phyloP scores from a whole-genome alignment of 768 basidiomycete genomes.

The Kwoniella mangroviensis region DNA sequence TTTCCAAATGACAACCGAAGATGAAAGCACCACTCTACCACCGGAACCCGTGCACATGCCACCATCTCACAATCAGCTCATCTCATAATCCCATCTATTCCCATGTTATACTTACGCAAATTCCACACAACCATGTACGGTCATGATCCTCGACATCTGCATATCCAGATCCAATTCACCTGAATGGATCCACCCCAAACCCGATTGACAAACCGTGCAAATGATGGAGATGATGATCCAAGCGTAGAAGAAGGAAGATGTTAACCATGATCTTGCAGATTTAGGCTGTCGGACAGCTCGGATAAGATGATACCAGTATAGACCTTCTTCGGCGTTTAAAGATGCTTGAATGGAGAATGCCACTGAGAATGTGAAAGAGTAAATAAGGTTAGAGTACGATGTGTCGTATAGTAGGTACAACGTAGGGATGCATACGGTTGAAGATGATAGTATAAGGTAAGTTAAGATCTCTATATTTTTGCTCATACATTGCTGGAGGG shows the following conservation, averaged over 20 bases:
- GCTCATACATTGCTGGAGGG: slow-evolving; percentile 29
- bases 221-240: slow-evolving; percentile 37
- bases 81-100: neutral
- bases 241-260: slow-evolving; percentile 32
- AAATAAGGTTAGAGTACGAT: neutral
- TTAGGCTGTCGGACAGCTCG: slow-evolving; percentile 40
- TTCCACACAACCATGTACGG: slow-evolving; percentile 28
- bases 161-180: slow-evolving; percentile 16
- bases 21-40: slow-evolving; percentile 25
- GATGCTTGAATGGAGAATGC: slow-evolving; percentile 37
- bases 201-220: slow-evolving; percentile 14
- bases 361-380: slow-evolving; percentile 13
- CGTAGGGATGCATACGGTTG: slow-evolving; percentile 18
- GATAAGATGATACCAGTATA: slow-evolving; percentile 51
- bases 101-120: slow-evolving; percentile 33
- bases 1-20: slow-evolving; percentile 34
- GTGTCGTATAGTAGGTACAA: neutral
- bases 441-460: slow-evolving; percentile 34
- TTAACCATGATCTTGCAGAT: slow-evolving; percentile 33
- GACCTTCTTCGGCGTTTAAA: slow-evolving; percentile 41
- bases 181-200: slow-evolving; percentile 24
- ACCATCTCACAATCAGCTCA: neutral
- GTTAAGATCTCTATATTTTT: slow-evolving; percentile 24
- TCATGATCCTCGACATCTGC: slow-evolving; percentile 26
- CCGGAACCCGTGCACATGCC: neutral